Evolutionary conservation across 768 basidiomycete species (phyloP), one percentile per base, ranked within the genome.

Genomic region (Chalciporus pseudorubinellus): DNA sequence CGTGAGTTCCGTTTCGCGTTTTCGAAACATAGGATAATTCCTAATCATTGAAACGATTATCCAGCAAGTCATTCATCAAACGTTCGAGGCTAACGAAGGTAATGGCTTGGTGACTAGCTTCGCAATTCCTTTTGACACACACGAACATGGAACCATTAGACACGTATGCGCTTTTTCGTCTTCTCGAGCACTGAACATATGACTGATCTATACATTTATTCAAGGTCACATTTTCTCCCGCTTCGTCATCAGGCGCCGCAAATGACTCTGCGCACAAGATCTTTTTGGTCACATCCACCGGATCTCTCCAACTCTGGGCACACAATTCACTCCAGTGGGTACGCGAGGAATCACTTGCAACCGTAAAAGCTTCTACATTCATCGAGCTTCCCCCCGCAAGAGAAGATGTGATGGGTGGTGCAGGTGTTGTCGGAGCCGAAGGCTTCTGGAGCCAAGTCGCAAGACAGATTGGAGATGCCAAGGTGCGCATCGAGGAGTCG

Each of bases 331-430:
- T 82, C 24, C 74, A 78, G 24, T 95, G 92, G 92, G 80, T 78
- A 0, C 77, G 93, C 43, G 93, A 95, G 62, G 94, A 98, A 63
- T 77, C 81, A 2, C 74, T 95, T 10, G 73, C 89, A 0, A 74
- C 80, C 2, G 76, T 90, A 44, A 69, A 76, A 20, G 77, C 78
- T 0, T 83, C 85, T 1, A 80, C 84, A 46, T 83, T 93, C 50
- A 79, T 93, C 19, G 89, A 92, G 57, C 77, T 95, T 14, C 90
- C 90, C 0, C 88, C 90, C 65, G 60, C 59, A 8, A 56, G 50
- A 38, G 68, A 72, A 16, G 67, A 55, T 16, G 55, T 64, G 24
- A 18, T 26, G 19, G 55, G 57, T 8, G 48, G 58, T 4, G 39
- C 31, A n/a, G 55, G 48, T 12, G 18, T 34, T 24, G 43, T 41